phyloP scores from a whole-genome alignment of 257 asterid genomes.

The Ophiorrhiza pumila region DNA sequence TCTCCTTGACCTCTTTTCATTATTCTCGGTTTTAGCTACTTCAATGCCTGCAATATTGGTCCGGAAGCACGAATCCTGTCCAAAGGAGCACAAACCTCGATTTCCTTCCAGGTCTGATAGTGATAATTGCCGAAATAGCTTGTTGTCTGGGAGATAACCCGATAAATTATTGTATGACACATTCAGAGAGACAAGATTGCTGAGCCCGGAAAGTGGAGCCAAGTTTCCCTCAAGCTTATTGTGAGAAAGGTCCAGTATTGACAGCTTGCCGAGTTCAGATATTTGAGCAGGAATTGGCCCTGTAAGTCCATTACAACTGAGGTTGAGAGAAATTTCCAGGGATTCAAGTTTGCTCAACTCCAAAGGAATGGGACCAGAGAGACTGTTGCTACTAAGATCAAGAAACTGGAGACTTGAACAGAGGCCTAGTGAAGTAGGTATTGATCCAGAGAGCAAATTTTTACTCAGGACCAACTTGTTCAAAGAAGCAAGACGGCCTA shows the following conservation, averaged over 20 bases:
- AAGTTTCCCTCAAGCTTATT: conserved; percentile 38
- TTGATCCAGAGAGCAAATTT: conserved; percentile 37
- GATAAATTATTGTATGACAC: conserved; percentile 40
- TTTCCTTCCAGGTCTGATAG: conserved; percentile 35
- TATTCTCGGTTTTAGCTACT: conserved; percentile 19
- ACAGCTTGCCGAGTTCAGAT: conserved; percentile 37
- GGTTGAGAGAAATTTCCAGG: conserved; percentile 42
- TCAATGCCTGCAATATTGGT: conserved; percentile 5
- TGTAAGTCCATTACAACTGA: conserved; percentile 34
- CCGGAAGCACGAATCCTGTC: conserved; percentile 29
- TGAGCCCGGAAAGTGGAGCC: conserved; percentile 29
- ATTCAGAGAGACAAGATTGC: conserved; percentile 36
- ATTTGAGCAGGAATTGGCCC: conserved; percentile 42
- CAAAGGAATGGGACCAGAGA: conserved; percentile 33
- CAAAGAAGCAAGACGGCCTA: conserved; percentile 36
- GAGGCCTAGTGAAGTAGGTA: conserved; percentile 39
- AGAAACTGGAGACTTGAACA: conserved; percentile 44
- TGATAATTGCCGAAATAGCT: conserved; percentile 40
- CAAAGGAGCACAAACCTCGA: conserved; percentile 35
- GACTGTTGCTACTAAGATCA: conserved; percentile 42
- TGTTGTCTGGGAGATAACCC: conserved; percentile 44
- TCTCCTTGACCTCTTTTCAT: conserved; percentile 27
- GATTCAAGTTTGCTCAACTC: conserved; percentile 41
- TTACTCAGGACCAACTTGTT: conserved; percentile 37
- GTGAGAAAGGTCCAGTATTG: conserved; percentile 37